Evolutionary conservation across 768 basidiomycete species (phyloP).

Genomic region (Termitomyces sp.): DNA sequence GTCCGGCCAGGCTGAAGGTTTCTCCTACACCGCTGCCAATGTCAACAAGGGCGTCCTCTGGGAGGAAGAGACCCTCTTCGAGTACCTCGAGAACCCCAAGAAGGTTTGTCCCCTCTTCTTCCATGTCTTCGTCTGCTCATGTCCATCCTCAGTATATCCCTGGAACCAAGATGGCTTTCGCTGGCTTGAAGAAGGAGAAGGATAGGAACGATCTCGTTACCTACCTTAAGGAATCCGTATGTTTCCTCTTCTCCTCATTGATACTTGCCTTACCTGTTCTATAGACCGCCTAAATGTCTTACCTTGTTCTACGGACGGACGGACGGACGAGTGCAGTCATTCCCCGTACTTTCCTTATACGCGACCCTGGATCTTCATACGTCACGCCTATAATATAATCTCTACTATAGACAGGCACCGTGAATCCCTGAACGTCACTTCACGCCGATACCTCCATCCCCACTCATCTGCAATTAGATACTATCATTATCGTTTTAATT

Average conservation of each 20-base stretch:
- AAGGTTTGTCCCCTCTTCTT: conserved; percentile 47
- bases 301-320: neutral
- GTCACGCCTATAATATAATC: conserved; percentile 3
- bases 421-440: neutral
- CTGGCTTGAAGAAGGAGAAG: conserved; percentile 97
- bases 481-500: conserved; percentile 7
- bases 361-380: conserved; percentile 1
- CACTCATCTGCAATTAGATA: conserved; percentile 7
- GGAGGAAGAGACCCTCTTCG: conserved; percentile 87
- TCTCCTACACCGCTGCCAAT: conserved; percentile 92
- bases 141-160: conserved; percentile 67
- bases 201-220: conserved; percentile 94
- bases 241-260: conserved; percentile 18
- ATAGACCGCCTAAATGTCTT: conserved; percentile 4
- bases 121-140: neutral
- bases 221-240: conserved; percentile 68
- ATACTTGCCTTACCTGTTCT: neutral
- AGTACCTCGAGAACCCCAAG: conserved; percentile 96
- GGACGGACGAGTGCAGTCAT: conserved; percentile 1
- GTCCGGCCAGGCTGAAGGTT: conserved; percentile 81
- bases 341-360: neutral
- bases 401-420: conserved; percentile 6
- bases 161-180: conserved; percentile 98
- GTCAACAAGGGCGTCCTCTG: conserved; percentile 90
- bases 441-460: conserved; percentile 8